Evolutionary conservation across 257 asterid species (phyloP), one percentile per base, ranked within the genome.

Genomic region (Leptodermis oblonga): DNA sequence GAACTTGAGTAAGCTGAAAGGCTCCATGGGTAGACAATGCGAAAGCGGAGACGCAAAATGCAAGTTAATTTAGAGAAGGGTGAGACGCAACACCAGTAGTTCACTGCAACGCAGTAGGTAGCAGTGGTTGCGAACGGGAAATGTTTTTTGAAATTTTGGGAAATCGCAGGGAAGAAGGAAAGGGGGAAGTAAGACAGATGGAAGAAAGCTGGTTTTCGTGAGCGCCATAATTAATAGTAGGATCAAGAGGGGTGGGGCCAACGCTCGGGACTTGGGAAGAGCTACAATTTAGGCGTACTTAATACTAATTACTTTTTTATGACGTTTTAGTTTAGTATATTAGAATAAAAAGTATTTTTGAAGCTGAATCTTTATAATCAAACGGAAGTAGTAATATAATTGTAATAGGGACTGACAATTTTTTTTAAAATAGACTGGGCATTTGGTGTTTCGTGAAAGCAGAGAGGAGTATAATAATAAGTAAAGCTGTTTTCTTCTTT

Each of bases 1-100:
- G 86, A 90, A 87, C 56, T 79, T 86, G 60, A 85, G 83, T 28
- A 79, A 53, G 77, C 78, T 70, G 18, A 80, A 73, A 31, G 91
- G 79, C 71, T 90, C 97, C 98, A 91, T 86, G 28, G 43, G 45
- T 39, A 12, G 45, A 39, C 9, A n/a, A n/a, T n/a, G n/a, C n/a
- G 45, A 1, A 45, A 17, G n/a, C 0, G n/a, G 52, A 22, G 67
- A 62, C 18, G 45, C 17, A 39, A 62, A 6, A 31, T 26, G 7
- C 56, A 17, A 37, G 12, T 14, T 33, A 5, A 33, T 25, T 12
- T n/a, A n/a, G n/a, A n/a, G n/a, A 7, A 18, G 25, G 0, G 43
- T 3, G 5, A 41, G 10, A 10, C 45, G 12, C 45, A 41, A 41
- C 13, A 41, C 45, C 10, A 1, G 45, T 5, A 41, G 45, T 41